These are phyloP conservation scores for Isoetes taiwanensis DNA, from an alignment of 75 land plant genomes.

Conservation along the genomic window DNA sequence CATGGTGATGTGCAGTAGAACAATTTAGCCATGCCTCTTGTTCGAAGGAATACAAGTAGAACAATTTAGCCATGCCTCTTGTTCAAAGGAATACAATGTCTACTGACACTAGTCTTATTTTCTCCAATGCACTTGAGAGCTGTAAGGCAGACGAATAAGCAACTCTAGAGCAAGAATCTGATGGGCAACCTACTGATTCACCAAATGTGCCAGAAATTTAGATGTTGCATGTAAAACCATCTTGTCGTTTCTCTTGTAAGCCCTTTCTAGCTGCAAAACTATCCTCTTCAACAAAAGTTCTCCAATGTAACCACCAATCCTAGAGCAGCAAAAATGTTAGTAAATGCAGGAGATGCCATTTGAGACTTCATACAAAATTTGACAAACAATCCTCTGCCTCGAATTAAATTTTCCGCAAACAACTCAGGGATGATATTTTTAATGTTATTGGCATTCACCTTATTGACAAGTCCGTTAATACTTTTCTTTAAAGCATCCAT, in stretches of 20 bases:
- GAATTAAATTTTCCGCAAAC: neutral
- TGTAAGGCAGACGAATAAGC: too few relatives aligned
- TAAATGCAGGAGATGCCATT: slow-evolving; percentile 4
- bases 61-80: too few relatives aligned
- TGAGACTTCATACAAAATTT: slow-evolving; percentile 4
- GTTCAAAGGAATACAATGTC: too few relatives aligned
- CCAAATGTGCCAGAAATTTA: too few relatives aligned
- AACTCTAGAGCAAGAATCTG: too few relatives aligned
- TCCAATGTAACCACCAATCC: neutral
- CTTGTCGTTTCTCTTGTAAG: slow-evolving; percentile 5
- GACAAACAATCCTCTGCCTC: neutral
- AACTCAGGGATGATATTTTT: neutral
- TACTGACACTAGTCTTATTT: too few relatives aligned
- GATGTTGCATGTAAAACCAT: too few relatives aligned
- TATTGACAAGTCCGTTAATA: slow-evolving; percentile 1
- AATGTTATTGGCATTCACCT: neutral
- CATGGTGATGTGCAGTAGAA: too few relatives aligned
- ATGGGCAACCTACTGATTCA: too few relatives aligned
- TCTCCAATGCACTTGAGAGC: too few relatives aligned
- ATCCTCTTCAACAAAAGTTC: neutral
- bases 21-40: too few relatives aligned
- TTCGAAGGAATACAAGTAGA: too few relatives aligned
- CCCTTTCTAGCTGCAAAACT: neutral
- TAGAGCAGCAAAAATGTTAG: neutral
- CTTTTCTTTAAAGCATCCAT: neutral